phyloP scores from a whole-genome alignment of 805 yeast genomes.

The Phaffomyces thermotolerans region DNA sequence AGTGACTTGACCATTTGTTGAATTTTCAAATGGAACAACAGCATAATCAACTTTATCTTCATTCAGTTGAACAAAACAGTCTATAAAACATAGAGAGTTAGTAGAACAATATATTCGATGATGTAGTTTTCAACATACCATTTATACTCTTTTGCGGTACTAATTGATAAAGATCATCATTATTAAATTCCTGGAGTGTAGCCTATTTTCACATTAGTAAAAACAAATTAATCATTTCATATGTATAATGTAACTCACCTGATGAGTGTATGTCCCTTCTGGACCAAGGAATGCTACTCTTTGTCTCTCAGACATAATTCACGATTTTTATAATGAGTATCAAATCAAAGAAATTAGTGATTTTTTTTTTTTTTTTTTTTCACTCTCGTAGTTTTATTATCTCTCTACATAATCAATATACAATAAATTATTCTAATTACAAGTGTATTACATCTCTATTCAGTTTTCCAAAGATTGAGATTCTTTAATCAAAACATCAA shows the following conservation, averaged over 20 bases:
- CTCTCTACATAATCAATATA: too few species aligned
- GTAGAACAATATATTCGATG: neutral
- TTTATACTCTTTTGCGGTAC: conserved; percentile 15
- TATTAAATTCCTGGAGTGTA: conserved; percentile 47
- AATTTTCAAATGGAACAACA: conserved; percentile 87
- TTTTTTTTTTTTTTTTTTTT: too few species aligned
- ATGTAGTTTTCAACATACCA: conserved; percentile 10
- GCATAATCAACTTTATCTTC: conserved; percentile 50
- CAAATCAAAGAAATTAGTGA: too few species aligned
- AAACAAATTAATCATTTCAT: neutral
- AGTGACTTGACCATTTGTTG: conserved; percentile 91
- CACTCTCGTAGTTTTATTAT: too few species aligned
- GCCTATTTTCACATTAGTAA: conserved; percentile 29
- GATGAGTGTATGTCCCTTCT: conserved; percentile 87
- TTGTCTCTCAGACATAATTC: neutral
- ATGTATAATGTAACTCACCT: conserved; percentile 32
- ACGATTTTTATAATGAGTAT: neutral
- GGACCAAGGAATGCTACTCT: conserved; percentile 83
- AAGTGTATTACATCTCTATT: neutral
- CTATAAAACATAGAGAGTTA: conserved; percentile 12
- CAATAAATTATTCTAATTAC: too few species aligned
- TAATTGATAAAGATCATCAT: conserved; percentile 15
- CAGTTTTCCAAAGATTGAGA: conserved; percentile 60
- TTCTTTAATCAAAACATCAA: conserved; percentile 62
- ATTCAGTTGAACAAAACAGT: conserved; percentile 53